phyloP scores from a whole-genome alignment of 2,329 filamentous ascomycete species.

The Xylaria multiplex region DNA sequence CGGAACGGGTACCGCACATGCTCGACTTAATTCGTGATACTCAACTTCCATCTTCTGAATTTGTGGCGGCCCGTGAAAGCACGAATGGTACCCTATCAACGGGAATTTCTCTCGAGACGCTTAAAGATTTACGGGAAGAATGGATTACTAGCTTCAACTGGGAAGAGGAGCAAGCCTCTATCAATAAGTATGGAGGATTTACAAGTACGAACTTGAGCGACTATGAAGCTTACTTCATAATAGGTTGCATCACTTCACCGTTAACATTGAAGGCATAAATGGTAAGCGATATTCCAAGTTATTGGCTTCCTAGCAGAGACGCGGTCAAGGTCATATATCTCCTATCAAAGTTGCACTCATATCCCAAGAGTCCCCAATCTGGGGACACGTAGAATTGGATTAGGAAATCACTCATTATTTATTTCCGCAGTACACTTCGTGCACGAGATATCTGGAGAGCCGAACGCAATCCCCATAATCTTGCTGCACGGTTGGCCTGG shows the following conservation, averaged over 20 bases:
- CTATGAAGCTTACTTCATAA: not conserved
- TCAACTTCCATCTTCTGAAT: conserved; percentile 16
- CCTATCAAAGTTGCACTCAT: not conserved
- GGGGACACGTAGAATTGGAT: not conserved
- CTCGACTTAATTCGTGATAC: conserved; percentile 21
- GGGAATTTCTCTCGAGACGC: conserved; percentile 22
- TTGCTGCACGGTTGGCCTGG: conserved; percentile 28
- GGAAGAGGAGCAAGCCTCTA: conserved; percentile 25
- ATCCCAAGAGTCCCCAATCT: not conserved
- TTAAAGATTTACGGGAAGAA: conserved; percentile 9
- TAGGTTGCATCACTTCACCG: conserved; percentile 22
- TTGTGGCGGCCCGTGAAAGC: conserved; percentile 12
- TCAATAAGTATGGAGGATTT: conserved; percentile 16
- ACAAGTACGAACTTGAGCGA: not conserved
- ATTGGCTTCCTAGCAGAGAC: not conserved
- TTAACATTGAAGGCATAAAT: conserved; percentile 24
- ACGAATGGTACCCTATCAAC: conserved; percentile 19
- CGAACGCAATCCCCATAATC: conserved; percentile 24
- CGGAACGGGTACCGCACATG: conserved; percentile 23
- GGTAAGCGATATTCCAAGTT: conserved; percentile 8
- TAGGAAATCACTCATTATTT: not conserved
- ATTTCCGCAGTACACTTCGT: conserved; percentile 22
- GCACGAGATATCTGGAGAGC: conserved; percentile 16
- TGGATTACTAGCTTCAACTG: conserved; percentile 18
- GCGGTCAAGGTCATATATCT: not conserved